Conservation (phyloP, 768 basidiomycete genomes). For the Phylloporus sp. region DNA sequence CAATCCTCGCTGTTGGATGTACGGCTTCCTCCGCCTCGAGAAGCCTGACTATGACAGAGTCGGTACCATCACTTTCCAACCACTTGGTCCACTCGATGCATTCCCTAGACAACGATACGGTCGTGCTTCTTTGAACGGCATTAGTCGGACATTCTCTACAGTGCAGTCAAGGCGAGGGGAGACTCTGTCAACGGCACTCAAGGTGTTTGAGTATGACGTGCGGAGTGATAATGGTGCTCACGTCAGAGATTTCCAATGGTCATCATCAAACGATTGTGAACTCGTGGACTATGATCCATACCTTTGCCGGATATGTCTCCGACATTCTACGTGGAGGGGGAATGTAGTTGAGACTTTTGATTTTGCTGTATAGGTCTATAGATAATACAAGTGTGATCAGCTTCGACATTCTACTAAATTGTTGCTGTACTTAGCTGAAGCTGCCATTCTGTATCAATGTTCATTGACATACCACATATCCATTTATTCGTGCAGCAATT, state of each 20-base stretch:
- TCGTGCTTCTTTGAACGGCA: background rate
- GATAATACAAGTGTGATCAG: no score
- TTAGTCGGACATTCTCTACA: background rate
- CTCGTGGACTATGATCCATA: background rate
- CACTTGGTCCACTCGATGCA: background rate
- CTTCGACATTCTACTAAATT: no score
- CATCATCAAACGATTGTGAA: background rate
- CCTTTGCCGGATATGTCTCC: background rate
- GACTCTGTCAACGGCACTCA: no score
- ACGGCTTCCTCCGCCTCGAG: conserved; percentile 5
- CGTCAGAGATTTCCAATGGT: background rate
- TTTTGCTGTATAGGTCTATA: background rate
- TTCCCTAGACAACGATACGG: background rate
- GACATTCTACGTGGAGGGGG: background rate
- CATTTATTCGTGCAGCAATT: no score
- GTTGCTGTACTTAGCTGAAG: no score
- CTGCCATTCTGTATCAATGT: no score
- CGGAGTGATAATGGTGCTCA: background rate
- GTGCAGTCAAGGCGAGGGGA: no score
- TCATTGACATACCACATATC: no score
- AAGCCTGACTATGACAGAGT: background rate
- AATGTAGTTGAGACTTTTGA: background rate
- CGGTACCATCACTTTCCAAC: background rate
- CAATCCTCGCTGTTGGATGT: background rate
- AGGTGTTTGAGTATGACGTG: background rate